Conservation (phyloP, 176 grass and related monocot species). For the Bolboschoenus planiculmis region DNA sequence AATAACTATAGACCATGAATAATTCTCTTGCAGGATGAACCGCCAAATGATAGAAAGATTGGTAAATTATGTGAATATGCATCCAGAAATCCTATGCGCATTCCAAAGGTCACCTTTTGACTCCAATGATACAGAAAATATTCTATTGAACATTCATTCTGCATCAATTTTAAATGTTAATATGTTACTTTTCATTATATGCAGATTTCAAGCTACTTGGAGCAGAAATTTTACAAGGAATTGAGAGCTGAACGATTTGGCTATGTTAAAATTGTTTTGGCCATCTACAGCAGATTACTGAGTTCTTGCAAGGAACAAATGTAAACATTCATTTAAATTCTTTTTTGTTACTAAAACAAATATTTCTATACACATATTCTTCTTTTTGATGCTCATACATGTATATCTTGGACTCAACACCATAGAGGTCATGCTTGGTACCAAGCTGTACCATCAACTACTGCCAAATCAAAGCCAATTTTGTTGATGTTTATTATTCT, state of each 20-base stretch:
- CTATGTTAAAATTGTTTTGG: constrained; percentile 82
- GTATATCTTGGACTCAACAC: background rate
- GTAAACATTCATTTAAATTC: constrained; percentile 51
- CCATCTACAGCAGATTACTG: constrained; percentile 90
- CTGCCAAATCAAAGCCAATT: background rate
- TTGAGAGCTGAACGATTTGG: constrained; percentile 74
- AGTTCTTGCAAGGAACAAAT: constrained; percentile 91
- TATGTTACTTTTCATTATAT: constrained; percentile 9
- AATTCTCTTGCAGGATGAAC: constrained; percentile 62
- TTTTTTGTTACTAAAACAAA: background rate
- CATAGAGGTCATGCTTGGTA: background rate
- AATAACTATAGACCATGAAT: background rate
- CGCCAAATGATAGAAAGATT: constrained; percentile 84
- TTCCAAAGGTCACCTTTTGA: constrained; percentile 64
- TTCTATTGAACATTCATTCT: background rate
- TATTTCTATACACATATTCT: background rate
- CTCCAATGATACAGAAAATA: background rate
- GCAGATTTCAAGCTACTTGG: constrained; percentile 88
- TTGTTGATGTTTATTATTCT: background rate
- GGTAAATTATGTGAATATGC: constrained; percentile 93
- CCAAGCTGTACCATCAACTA: background rate
- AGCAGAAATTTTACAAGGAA: constrained; percentile 88
- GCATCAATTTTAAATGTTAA: background rate
- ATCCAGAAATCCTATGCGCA: constrained; percentile 79
- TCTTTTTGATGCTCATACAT: background rate